Percentiles rank a stretch among this genome's conserved stretches.
These are phyloP conservation scores for Caryocar brasiliense DNA, from an alignment of 441 rosid genomes.

Conservation along the genomic window DNA sequence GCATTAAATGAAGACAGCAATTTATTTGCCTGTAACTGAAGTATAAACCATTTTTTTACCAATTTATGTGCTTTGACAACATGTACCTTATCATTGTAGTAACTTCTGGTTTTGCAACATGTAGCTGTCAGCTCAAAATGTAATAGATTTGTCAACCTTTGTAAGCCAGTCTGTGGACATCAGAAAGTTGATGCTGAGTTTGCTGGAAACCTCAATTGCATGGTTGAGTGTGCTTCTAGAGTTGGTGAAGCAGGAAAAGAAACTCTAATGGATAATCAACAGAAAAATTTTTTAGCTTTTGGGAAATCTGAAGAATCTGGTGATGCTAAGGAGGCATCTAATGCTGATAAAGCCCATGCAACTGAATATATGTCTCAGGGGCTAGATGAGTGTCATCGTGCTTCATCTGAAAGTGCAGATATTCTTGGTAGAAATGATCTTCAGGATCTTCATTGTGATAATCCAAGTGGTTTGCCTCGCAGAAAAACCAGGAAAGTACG, in stretches of 20 bases:
- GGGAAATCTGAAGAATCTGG: constrained; percentile 25
- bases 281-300: constrained; percentile 20
- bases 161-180: constrained; percentile 13
- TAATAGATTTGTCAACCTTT: constrained; percentile 17
- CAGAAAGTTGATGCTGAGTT: constrained; percentile 19
- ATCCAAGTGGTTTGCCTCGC: constrained; percentile 37
- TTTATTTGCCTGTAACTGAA: constrained; percentile 7
- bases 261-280: constrained; percentile 15
- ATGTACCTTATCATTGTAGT: constrained; percentile 5
- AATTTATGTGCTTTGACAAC: constrained; percentile 2
- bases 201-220: constrained; percentile 11
- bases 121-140: constrained; percentile 16
- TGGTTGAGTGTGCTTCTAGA: constrained; percentile 10
- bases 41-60: background rate
- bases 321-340: constrained; percentile 24
- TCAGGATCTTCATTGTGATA: constrained; percentile 19
- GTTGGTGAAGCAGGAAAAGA: constrained; percentile 17
- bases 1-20: background rate
- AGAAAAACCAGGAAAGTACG: constrained; percentile 64
- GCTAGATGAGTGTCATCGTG: constrained; percentile 26
- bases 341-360: constrained; percentile 16
- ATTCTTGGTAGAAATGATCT: constrained; percentile 14
- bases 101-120: constrained; percentile 23
- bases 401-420: constrained; percentile 56
- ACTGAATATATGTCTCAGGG: constrained; percentile 24